Conservation (phyloP, 2,329 filamentous ascomycete species). For the Pyrenophora teres region DNA sequence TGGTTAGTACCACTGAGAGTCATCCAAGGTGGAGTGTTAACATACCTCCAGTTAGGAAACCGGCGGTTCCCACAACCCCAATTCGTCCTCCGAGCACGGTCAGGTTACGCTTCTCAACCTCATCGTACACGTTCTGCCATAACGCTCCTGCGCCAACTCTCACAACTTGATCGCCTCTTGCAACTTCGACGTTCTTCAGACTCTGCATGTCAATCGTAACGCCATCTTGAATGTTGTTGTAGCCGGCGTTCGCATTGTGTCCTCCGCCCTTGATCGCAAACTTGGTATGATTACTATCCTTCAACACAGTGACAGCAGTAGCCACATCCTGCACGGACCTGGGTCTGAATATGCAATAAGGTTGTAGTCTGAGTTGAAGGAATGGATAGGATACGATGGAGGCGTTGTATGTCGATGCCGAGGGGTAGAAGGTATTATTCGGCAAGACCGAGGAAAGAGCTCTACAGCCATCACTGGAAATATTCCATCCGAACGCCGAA, state of each 20-base stretch:
- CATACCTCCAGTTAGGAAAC: conserved; percentile 39
- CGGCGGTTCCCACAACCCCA: conserved; percentile 35
- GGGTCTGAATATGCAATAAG: conserved; percentile 30
- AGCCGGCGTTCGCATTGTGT: conserved; percentile 33
- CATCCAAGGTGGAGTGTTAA: neutral
- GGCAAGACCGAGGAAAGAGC: conserved; percentile 20
- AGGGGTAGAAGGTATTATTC: conserved; percentile 23
- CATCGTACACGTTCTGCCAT: conserved; percentile 46
- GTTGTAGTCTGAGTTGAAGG: conserved; percentile 22
- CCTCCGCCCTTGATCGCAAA: conserved; percentile 35
- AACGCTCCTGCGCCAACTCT: conserved; percentile 33
- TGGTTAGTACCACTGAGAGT: neutral
- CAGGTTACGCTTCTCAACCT: conserved; percentile 22
- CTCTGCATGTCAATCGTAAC: conserved; percentile 40
- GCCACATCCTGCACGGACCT: conserved; percentile 24
- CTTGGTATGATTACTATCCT: conserved; percentile 14
- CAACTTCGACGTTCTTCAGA: conserved; percentile 25
- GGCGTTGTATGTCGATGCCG: conserved; percentile 26
- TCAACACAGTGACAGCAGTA: conserved; percentile 18
- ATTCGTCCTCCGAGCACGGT: conserved; percentile 32
- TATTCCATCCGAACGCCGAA: neutral
- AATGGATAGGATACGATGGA: conserved; percentile 32
- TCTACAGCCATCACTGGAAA: conserved; percentile 11
- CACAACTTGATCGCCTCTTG: conserved; percentile 19
- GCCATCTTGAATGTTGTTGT: conserved; percentile 35